Percentiles rank a stretch among this genome's conserved stretches.
Conservation (phyloP, 2,329 filamentous ascomycete genomes). For the Magnaporthiopsis poae region DNA sequence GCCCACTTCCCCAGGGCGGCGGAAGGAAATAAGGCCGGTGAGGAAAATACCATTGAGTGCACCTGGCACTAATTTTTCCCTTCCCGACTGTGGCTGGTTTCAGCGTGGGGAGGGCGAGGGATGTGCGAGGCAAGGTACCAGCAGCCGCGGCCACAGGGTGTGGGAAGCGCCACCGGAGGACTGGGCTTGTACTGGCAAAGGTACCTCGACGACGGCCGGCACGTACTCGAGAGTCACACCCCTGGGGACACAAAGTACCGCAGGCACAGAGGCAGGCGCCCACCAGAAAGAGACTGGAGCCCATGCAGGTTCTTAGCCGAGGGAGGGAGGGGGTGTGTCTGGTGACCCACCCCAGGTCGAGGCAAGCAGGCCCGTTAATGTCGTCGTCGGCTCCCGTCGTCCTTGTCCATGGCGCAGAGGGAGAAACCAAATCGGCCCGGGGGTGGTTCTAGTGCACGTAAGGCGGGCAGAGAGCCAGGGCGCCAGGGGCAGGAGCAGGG, state of each 20-base stretch:
- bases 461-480: too few species aligned
- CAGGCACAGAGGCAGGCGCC: neutral
- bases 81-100: neutral
- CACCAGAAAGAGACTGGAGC: neutral
- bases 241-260: neutral
- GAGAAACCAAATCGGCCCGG: neutral
- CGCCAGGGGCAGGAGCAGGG: too few species aligned
- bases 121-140: conserved; percentile 1
- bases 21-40: neutral
- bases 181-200: neutral
- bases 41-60: neutral
- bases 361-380: neutral
- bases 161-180: neutral
- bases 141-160: neutral
- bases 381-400: neutral
- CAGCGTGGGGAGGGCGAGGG: neutral
- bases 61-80: neutral
- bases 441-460: neutral
- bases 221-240: neutral
- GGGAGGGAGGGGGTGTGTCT: neutral
- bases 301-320: neutral
- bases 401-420: neutral
- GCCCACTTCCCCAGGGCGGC: neutral
- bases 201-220: neutral
- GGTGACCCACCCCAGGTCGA: neutral